Evolutionary conservation across 2,329 filamentous ascomycete genomes (phyloP).

Genomic region (Pseudocercospora fijiensis): DNA sequence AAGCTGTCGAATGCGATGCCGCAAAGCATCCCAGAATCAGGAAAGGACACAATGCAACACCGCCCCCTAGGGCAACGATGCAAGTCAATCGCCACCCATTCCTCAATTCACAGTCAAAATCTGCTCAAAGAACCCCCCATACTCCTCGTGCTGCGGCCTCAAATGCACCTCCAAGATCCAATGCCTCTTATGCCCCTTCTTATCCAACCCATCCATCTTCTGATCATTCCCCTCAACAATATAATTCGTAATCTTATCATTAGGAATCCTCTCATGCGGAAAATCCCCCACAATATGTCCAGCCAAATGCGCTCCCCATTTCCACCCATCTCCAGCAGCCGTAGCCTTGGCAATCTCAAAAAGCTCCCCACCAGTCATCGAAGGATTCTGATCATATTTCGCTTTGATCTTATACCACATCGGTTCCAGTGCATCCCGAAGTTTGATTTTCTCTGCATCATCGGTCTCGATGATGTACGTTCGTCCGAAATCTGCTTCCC

Average conservation of each 20-base stretch:
- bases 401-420: constrained; percentile 49
- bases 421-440: constrained; percentile 51
- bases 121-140: constrained; percentile 49
- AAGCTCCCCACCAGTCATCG: constrained; percentile 52
- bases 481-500: constrained; percentile 56
- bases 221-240: constrained; percentile 48
- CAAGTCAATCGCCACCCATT: background rate
- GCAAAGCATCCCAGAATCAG: background rate
- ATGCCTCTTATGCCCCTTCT: constrained; percentile 45
- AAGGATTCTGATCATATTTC: constrained; percentile 41
- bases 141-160: constrained; percentile 41
- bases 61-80: background rate
- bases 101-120: constrained; percentile 21
- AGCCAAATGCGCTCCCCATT: constrained; percentile 48
- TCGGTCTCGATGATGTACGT: constrained; percentile 51
- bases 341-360: constrained; percentile 45
- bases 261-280: constrained; percentile 53
- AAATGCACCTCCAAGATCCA: constrained; percentile 56
- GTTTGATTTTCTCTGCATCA: constrained; percentile 46
- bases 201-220: constrained; percentile 43
- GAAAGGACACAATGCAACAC: too few species aligned
- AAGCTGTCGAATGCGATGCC: background rate
- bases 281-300: constrained; percentile 54
- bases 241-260: constrained; percentile 49
- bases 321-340: constrained; percentile 42